A percentile compares a stretch with the other conserved stretches of the same genome.
Evolutionary conservation across 2,329 filamentous ascomycete genomes (phyloP).

Genomic region (Clarireedia monteithiana): DNA sequence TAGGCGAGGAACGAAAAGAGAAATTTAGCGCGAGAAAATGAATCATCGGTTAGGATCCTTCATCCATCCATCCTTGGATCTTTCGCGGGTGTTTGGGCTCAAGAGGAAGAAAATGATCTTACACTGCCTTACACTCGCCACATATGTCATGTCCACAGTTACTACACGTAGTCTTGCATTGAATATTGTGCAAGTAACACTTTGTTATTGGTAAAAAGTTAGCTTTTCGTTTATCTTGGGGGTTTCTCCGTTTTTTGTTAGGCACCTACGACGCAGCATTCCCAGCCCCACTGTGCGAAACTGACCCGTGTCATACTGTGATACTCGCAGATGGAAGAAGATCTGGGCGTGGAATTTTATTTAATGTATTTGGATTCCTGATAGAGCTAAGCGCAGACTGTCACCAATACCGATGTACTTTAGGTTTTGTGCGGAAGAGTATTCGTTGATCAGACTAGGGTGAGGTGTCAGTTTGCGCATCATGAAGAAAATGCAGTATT

Average conservation of each 20-base stretch:
- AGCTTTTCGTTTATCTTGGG: not conserved
- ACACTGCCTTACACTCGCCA: conserved; percentile 5
- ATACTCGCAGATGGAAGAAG: not conserved
- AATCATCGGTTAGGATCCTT: too few species aligned
- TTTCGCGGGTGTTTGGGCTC: not conserved
- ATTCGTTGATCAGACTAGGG: too few species aligned
- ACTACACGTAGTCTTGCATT: conserved; percentile 2
- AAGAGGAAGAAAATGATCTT: not conserved
- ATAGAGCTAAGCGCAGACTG: too few species aligned
- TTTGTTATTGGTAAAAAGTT: not conserved
- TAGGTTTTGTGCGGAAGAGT: too few species aligned
- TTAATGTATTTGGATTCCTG: not conserved
- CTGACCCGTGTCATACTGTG: not conserved
- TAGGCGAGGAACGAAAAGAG: not conserved
- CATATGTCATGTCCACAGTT: conserved; percentile 6
- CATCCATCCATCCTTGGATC: not conserved
- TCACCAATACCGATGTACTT: too few species aligned
- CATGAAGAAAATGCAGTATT: too few species aligned
- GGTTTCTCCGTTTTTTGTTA: not conserved
- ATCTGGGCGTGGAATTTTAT: not conserved
- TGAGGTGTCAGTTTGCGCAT: too few species aligned
- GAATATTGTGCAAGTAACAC: conserved; percentile 4
- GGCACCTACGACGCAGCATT: conserved; percentile 5
- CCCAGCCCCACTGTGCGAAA: conserved; percentile 6
- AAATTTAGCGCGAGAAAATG: not conserved